phyloP scores from a whole-genome alignment of 2,329 filamentous ascomycete species.

The Aspergillus tanneri region DNA sequence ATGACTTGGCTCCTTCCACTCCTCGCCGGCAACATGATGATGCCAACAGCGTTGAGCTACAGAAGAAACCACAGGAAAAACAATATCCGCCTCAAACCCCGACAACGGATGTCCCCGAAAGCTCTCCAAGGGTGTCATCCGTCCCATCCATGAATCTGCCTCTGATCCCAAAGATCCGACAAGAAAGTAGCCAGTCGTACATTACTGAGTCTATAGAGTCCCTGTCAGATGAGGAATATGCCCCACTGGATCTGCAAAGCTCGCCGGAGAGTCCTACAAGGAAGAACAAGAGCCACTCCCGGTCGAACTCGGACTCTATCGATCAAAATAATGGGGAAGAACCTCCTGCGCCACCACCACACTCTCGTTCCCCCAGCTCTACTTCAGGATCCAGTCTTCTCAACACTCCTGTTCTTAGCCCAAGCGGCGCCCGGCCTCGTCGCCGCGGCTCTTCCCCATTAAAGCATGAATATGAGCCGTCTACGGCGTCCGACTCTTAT shows the following conservation, averaged over 20 bases:
- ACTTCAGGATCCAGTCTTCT: conserved; percentile 45
- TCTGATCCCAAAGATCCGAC: conserved; percentile 44
- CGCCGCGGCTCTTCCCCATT: conserved; percentile 85
- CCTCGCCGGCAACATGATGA: conserved; percentile 13
- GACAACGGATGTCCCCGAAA: conserved; percentile 27
- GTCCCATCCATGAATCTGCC: conserved; percentile 49
- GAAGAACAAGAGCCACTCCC: conserved; percentile 24
- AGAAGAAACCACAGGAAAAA: conserved; percentile 18
- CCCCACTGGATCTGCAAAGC: conserved; percentile 20
- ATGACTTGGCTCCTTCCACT: conserved; percentile 13
- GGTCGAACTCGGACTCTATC: conserved; percentile 26
- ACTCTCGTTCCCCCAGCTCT: conserved; percentile 55
- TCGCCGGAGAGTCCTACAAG: conserved; percentile 28
- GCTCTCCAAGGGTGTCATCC: conserved; percentile 45
- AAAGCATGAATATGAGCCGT: conserved; percentile 96
- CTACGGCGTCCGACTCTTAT: conserved; percentile 64
- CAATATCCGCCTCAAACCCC: conserved; percentile 26
- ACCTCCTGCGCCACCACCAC: conserved; percentile 46
- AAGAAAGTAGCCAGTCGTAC: conserved; percentile 37
- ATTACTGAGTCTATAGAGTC: conserved; percentile 24
- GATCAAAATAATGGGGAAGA: conserved; percentile 30
- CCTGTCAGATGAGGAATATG: conserved; percentile 31
- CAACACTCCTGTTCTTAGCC: conserved; percentile 48
- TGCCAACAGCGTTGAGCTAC: conserved; percentile 9
- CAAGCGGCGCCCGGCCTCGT: conserved; percentile 51